These are phyloP conservation scores for Plasmodium gaboni DNA, from an alignment of 169 alveolate species.

Conservation along the genomic window DNA sequence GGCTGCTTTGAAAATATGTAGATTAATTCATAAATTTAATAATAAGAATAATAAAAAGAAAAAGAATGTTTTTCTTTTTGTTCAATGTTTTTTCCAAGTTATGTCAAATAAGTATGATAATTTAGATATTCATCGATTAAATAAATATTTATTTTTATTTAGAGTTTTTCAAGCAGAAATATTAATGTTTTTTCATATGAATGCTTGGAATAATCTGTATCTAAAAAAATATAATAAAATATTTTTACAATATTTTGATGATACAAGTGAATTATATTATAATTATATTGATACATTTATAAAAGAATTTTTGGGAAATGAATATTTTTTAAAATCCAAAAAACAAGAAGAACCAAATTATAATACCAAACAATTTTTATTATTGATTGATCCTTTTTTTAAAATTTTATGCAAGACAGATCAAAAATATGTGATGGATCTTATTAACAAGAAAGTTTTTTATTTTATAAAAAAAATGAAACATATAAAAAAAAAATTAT, in stretches of 20 bases:
- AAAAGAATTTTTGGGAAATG: conserved; percentile 51
- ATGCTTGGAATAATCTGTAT: conserved; percentile 36
- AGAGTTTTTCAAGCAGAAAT: conserved; percentile 54
- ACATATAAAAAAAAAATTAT: conserved; percentile 9
- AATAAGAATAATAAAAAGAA: conserved; percentile 10
- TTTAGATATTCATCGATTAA: conserved; percentile 41
- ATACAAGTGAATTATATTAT: conserved; percentile 35
- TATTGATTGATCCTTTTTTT: conserved; percentile 40
- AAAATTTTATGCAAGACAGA: conserved; percentile 51
- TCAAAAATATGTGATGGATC: conserved; percentile 22
- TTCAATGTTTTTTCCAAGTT: conserved; percentile 33
- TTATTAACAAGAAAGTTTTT: conserved; percentile 38
- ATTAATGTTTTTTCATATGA: conserved; percentile 38
- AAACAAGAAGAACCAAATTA: conserved; percentile 4
- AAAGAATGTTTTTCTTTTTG: conserved; percentile 24
- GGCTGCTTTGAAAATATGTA: conserved; percentile 47
- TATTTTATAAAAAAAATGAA: conserved; percentile 13
- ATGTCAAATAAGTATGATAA: conserved; percentile 54
- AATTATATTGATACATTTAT: conserved; percentile 53
- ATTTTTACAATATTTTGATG: conserved; percentile 27
- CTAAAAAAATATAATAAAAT: conserved; percentile 46
- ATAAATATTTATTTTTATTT: conserved; percentile 53
- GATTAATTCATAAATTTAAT: conserved; percentile 31
- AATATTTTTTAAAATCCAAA: conserved; percentile 44
- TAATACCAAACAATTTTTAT: conserved; percentile 40